Evolutionary conservation across 371 early-diverging fungal species (phyloP).

Genomic region (Mortierella sp.): DNA sequence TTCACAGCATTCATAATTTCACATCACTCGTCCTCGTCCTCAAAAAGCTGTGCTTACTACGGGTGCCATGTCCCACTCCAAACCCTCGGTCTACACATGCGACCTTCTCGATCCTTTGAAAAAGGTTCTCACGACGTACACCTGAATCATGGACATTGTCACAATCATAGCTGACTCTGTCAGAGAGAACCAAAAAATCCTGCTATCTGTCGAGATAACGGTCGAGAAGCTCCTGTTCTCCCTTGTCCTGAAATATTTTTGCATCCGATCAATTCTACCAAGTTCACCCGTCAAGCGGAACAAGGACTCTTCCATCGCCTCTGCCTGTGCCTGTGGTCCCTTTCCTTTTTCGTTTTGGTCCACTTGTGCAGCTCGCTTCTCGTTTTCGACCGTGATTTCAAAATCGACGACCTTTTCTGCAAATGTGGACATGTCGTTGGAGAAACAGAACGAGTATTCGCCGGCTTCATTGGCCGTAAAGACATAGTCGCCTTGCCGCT

Average conservation of each 20-base stretch:
- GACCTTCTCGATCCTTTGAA: slow-evolving; percentile 69
- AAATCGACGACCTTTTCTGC: slow-evolving; percentile 92
- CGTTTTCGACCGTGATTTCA: slow-evolving; percentile 90
- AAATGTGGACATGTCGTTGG: slow-evolving; percentile 90
- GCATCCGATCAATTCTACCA: slow-evolving; percentile 74
- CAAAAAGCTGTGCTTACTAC: too few species aligned
- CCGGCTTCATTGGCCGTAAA: slow-evolving; percentile 85
- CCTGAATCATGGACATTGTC: slow-evolving; percentile 85
- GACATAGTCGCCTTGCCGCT: slow-evolving; percentile 93
- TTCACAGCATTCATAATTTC: too few species aligned
- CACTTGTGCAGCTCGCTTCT: slow-evolving; percentile 58
- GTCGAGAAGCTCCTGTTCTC: slow-evolving; percentile 92
- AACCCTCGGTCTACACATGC: slow-evolving; percentile 35
- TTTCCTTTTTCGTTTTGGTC: slow-evolving; percentile 48
- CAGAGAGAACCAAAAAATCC: slow-evolving; percentile 92
- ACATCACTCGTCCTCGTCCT: too few species aligned
- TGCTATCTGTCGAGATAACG: slow-evolving; percentile 81
- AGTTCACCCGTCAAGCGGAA: slow-evolving; percentile 67
- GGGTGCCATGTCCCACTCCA: too few species aligned
- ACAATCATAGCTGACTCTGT: slow-evolving; percentile 80
- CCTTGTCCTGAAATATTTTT: slow-evolving; percentile 86
- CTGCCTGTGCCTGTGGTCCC: slow-evolving; percentile 61
- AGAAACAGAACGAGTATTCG: slow-evolving; percentile 94
- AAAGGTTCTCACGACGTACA: slow-evolving; percentile 84
- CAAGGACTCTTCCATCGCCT: slow-evolving; percentile 77